Base-by-base conservation (phyloP, 2,329 filamentous ascomycete genomes). In the Fusarium stilboides region DNA sequence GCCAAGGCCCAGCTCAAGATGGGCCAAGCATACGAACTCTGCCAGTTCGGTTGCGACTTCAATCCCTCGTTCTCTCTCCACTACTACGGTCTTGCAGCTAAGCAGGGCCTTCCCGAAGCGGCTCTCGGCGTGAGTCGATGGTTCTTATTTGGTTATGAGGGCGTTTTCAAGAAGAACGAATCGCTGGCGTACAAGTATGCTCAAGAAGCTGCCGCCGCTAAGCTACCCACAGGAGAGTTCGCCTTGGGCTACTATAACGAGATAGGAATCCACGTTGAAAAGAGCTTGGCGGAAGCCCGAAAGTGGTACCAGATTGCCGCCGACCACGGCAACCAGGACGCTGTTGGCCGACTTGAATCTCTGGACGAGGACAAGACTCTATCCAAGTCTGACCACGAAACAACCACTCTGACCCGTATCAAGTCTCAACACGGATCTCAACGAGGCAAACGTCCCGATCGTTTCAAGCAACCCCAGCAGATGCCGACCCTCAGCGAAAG, bases 231-330 rank as follows among this genome's bases (percentile, higher is more conserved):
- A 0, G 96, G 94, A 49, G 94, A 98, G 79, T 99, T 99, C 76
- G 96, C 96, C 26, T 89, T 99, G 85, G 95, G 95, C 13, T 99
- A 99, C 80, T 99, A 98, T 82, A 89, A 96, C 77, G 96, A 99
- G 79, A 97, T 99, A 72, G 96, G 96, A 71, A 97, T 99, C 77
- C 91, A 94, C 76, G 92, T 97, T 24, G 88, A 89, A n/a, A 92
- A 93, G 69, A 93, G 95, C 77, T 81, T 98, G 42, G 87, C 89
- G 50, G 92, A 96, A 77, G 95, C 96, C 2, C 86, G 92, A 67
- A 89, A 86, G 68, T 99, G 96, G 96, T 99, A 99, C 77, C 89
- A 92, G 70, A 90, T 94, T 75, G 95, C 96, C 9, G 92, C 94
- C 31, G 91, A 93, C 33, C 93, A 95, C 75, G 96, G 95, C 36